Conservation (phyloP, 2,329 filamentous ascomycete genomes). For the Fusarium clavum region DNA sequence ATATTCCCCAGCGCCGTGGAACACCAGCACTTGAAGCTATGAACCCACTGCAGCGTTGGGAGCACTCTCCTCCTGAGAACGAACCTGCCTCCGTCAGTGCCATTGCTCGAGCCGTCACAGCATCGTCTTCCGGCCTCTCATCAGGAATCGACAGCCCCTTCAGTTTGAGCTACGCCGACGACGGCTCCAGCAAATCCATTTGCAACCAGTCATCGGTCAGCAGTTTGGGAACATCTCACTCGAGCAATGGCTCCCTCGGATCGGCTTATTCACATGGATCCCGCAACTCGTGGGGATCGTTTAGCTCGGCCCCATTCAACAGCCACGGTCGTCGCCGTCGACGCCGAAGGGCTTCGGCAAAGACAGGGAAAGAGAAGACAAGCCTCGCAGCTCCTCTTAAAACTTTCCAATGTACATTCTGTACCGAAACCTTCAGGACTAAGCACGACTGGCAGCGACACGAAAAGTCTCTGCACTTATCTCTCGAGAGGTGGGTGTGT, state of each 20-base stretch:
- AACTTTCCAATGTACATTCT: conserved; percentile 76
- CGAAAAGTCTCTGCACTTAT: conserved; percentile 74
- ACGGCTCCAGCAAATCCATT: conserved; percentile 68
- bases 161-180: conserved; percentile 69
- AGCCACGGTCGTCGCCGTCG: conserved; percentile 62
- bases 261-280: conserved; percentile 71
- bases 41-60: conserved; percentile 70
- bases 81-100: conserved; percentile 69
- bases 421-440: conserved; percentile 74
- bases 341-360: conserved; percentile 57
- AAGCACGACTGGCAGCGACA: conserved; percentile 79
- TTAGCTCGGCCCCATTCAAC: conserved; percentile 58
- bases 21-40: conserved; percentile 66
- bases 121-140: conserved; percentile 62
- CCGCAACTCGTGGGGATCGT: conserved; percentile 66
- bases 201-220: conserved; percentile 70
- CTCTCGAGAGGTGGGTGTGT: conserved; percentile 74
- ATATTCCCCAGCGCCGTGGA: conserved; percentile 74
- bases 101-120: conserved; percentile 68
- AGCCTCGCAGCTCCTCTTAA: conserved; percentile 60
- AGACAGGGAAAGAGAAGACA: conserved; percentile 52
- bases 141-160: conserved; percentile 69
- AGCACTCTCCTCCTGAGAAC: conserved; percentile 69
- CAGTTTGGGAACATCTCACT: conserved; percentile 71
- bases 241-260: conserved; percentile 67